Base-by-base conservation (phyloP, 139 green algal genomes). In the Astrephomene gubernaculifera region DNA sequence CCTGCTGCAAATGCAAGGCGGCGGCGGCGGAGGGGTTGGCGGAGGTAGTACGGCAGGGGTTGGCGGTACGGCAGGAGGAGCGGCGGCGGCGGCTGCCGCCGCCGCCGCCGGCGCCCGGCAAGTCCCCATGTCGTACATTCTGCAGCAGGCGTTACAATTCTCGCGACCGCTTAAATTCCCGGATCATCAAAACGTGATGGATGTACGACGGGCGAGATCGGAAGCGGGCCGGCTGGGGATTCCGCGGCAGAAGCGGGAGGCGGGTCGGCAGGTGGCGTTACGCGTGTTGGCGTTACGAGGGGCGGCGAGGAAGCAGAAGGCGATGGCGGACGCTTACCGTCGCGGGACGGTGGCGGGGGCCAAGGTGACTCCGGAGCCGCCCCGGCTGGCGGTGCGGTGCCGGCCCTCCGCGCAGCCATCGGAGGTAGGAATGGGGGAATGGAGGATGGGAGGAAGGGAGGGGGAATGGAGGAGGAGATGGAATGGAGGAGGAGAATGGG, bases 321-420 rank as follows among this genome's bases (percentile, higher is more conserved):
- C 33, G 1, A 44, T 83, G 61, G 61, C 76, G 21, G 76, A 83
- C 36, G 45, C 76, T 19, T 74, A 83, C 76, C 65, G 76, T n/a
- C 89, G 72, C 21, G 90, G 85, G 4, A 91, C 87, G 9, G 76
- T 83, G 24, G 86, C 87, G 14, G 90, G 90, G 31, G 78, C 73
- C 60, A 93, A 93, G 87, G 38, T 93, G 52, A 89, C 88, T 33
- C 82, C 87, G 33, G 86, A 87, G 61, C 87, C 88, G 39, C 90
- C 87, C 0, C 70, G 81, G 12, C 68, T 90, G 25, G 90, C 90
- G 17, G 90, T 74, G 1, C 79, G 86, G 35, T 63, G 79, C 41
- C 86, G 83, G 2, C 89, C 89, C 27, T 86, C 63, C 9, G 70
- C 85, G 8, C 60, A 39, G 61, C 61, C 76, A 17, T 4, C 64